Conservation (phyloP, 2,329 filamentous ascomycete species). For the Cladophialophora bantiana region DNA sequence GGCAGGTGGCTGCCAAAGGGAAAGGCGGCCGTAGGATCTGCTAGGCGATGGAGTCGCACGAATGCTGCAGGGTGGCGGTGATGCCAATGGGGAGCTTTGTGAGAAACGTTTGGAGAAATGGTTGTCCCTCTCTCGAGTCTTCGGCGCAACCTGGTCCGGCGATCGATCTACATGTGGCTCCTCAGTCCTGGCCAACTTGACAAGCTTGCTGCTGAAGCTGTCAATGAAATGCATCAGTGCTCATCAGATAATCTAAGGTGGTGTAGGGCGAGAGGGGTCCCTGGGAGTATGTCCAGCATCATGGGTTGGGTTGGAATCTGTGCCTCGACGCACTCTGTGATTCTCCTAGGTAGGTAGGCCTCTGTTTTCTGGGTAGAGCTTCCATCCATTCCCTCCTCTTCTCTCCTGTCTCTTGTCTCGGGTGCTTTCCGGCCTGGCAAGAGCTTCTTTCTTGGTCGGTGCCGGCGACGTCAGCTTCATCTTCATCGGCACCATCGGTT, state of each 20-base stretch:
- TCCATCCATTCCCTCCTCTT: neutral
- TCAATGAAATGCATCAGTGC: neutral
- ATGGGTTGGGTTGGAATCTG: neutral
- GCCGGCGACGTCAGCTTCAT: neutral
- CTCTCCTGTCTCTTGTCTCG: neutral
- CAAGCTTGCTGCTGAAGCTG: conserved; percentile 1
- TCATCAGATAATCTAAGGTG: neutral
- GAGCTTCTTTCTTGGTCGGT: neutral
- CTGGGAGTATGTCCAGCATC: neutral
- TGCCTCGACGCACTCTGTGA: neutral
- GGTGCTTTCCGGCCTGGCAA: neutral
- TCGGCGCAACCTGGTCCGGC: conserved; percentile 6
- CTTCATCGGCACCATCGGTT: neutral
- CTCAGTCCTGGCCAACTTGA: conserved; percentile 5
- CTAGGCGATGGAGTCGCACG: neutral
- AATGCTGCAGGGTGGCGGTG: neutral
- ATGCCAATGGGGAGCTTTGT: neutral
- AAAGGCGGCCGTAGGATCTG: neutral
- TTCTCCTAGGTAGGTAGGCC: neutral
- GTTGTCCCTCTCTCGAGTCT: neutral
- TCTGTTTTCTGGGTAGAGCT: neutral
- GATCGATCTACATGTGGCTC: conserved; percentile 6
- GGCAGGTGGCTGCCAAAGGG: neutral
- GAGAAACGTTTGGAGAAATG: neutral
- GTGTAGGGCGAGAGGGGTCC: neutral